Evolutionary conservation across 805 yeast genomes (phyloP), one percentile per base, ranked within the genome.

Genomic region (Clavispora fructus): DNA sequence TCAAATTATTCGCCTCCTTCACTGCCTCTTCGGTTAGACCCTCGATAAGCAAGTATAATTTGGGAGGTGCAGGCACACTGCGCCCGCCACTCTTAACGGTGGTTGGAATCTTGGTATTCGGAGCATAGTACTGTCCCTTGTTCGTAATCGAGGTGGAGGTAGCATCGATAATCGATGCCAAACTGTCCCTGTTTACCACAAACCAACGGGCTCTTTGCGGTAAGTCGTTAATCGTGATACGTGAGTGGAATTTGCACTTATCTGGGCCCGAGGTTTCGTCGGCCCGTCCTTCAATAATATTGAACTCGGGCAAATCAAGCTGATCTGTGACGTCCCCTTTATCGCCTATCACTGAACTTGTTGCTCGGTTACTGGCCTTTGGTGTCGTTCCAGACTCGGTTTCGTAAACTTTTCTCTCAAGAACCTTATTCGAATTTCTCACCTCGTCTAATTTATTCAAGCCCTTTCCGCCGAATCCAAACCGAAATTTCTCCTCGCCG

Each of bases 381-480:
- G n/a, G 44, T 35, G 11, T 43, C 48, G n/a, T 31, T 6, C 17
- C 35, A 7, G n/a, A 17, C 17, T 31, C 35, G 35, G 19, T 31
- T 27, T 65, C 77, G 17, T 69, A 77, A 8, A 77, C 69, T 47
- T 67, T 68, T 44, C 79, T 65, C 55, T 83, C 85, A 28, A 74
- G 47, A 45, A 69, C 69, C 49, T 78, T 68, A 40, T 75, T 71
- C 41, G 71, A 71, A 38, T 77, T 77, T 47, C 94, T 66, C 7
- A 73, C 62, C 48, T 80, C 79, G 49, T 87, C 91, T 37, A 91
- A 67, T 51, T 84, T 85, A 39, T 84, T 92, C 43, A 91, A 71
- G 1, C 98, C 98, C 54, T 86, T 84, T 17, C 99, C 99, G 4
- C 97, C 95, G 68, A 90, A 94, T 0, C 99, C 99, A 45, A 80